Base-by-base conservation (phyloP, 768 basidiomycete species). In the Cystofilobasidium bisporidii region DNA sequence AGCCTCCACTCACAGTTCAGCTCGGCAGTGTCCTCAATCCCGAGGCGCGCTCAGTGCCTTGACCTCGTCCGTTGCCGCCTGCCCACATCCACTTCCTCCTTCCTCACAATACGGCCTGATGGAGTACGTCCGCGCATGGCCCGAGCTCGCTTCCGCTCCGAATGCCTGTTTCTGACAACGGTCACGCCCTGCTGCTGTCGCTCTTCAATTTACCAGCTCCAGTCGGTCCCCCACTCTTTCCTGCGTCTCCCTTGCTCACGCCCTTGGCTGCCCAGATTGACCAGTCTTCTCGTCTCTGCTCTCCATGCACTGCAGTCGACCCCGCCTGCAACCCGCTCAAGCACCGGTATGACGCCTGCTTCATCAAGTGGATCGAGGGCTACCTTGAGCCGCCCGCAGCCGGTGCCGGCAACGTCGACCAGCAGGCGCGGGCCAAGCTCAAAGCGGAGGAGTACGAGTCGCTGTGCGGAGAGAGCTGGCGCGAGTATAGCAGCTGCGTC, bases 281-380 rank as follows among this genome's bases (percentile, higher is more conserved):
- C 32, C 18, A 3, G 6, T 41, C 30, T 33, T 36, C 36, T 50
- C 22, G 10, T 33, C 56, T 45, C 36, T 36, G 1, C n/a, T 18
- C 40, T 8, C 28, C 26, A 58, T 30, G 14, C 26, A 2, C 43
- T 61, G 0, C 32, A 69, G 68, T 69, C 47, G 57, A 69, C 58
- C 79, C 84, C 12, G 83, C 85, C 80, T 98, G 94, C 78, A 96
- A 93, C 8, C 86, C 88, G 0, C 81, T 94, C 67, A 97, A 98
- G 77, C 84, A 85, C 62, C 79, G 84, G 64, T 98, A 96, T 75
- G 93, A 98, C 77, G 81, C 88, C 0, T 98, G 93, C 80, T 98
- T 98, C 80, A 96, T 96, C 73, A 84, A 87, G 11, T 97, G 93
- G 94, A 92, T 99, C 72, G 92, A 96, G 77, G 91, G 89, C 15